phyloP scores from a whole-genome alignment of 1,139 yeast genomes.

The Protomyces inundatus region DNA sequence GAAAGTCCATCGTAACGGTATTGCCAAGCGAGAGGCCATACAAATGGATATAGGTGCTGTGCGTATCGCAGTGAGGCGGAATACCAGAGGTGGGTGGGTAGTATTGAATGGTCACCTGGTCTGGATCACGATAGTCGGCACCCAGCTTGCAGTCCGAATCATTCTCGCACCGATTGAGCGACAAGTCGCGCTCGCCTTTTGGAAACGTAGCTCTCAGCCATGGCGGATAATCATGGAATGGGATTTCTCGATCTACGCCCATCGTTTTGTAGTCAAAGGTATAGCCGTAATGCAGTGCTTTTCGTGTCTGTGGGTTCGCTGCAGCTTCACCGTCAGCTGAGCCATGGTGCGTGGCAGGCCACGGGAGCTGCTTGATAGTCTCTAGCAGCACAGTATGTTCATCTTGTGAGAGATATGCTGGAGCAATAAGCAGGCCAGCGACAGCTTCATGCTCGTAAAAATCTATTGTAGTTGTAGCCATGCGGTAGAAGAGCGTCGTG shows the following conservation, averaged over 20 bases:
- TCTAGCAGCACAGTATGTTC: background rate
- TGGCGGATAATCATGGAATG: slow-evolving; percentile 4
- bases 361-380: background rate
- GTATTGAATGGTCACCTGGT: slow-evolving; percentile 21
- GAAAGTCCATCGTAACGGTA: slow-evolving; percentile 19
- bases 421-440: background rate
- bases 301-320: background rate
- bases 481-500: background rate
- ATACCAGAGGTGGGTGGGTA: slow-evolving; percentile 22
- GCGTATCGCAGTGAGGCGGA: slow-evolving; percentile 24
- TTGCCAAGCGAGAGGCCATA: slow-evolving; percentile 8
- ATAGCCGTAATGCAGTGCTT: slow-evolving; percentile 20
- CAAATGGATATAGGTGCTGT: slow-evolving; percentile 10
- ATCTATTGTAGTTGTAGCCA: background rate
- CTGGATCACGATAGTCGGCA: background rate
- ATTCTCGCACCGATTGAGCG: background rate
- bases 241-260: slow-evolving; percentile 12
- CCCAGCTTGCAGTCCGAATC: background rate
- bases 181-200: background rate
- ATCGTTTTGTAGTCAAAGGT: slow-evolving; percentile 19
- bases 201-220: slow-evolving; percentile 9
- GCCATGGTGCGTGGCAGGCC: background rate
- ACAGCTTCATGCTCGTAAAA: background rate
- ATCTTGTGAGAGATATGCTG: background rate
- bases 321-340: background rate